Conservation (phyloP, 1,139 yeast genomes). For the Kurtzmaniella quercitrusa region DNA sequence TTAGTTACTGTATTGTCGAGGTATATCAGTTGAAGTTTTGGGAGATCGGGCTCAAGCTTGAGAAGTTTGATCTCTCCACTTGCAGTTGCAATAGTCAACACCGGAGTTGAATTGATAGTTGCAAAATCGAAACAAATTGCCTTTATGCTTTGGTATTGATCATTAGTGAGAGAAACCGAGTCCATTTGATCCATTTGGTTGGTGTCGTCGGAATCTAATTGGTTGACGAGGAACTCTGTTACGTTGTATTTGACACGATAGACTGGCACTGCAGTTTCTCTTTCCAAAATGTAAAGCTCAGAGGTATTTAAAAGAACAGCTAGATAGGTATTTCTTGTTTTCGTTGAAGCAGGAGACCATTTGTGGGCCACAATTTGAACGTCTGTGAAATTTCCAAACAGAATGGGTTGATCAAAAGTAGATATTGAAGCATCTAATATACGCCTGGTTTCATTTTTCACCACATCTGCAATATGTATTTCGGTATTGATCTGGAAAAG, state of each 20-base stretch:
- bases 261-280: constrained; percentile 20
- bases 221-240: constrained; percentile 23
- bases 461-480: constrained; percentile 26
- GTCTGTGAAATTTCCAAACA: constrained; percentile 29
- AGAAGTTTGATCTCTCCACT: not conserved
- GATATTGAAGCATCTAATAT: constrained; percentile 24
- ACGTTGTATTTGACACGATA: constrained; percentile 24
- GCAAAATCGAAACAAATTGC: constrained; percentile 27
- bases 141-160: constrained; percentile 21
- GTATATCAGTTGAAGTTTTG: not conserved
- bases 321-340: constrained; percentile 26
- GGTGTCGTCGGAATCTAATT: constrained; percentile 12
- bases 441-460: constrained; percentile 27
- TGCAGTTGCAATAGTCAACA: not conserved
- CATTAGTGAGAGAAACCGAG: constrained; percentile 6
- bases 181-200: constrained; percentile 6
- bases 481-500: constrained; percentile 26
- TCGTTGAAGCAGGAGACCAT: constrained; percentile 28
- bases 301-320: constrained; percentile 39
- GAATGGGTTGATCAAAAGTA: constrained; percentile 27
- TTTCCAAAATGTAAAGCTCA: constrained; percentile 30
- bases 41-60: not conserved
- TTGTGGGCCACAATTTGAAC: constrained; percentile 32
- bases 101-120: not conserved
- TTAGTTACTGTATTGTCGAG: not conserved